Percentiles rank a stretch among this genome's conserved stretches.
phyloP scores from a whole-genome alignment of 306 rosid genomes.

The Castanea mollissima region DNA sequence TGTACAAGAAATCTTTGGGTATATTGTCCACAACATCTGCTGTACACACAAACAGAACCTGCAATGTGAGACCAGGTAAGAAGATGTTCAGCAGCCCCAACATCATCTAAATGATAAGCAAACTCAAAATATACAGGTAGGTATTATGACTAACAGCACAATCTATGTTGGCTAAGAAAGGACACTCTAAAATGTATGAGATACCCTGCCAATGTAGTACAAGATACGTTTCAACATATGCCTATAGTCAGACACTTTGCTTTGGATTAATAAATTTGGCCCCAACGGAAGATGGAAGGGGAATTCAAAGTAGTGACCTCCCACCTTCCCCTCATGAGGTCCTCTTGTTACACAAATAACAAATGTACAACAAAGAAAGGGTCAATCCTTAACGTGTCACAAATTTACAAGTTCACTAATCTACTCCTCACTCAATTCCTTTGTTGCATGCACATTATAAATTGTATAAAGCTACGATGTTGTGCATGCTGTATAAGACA shows the following conservation, averaged over 20 bases:
- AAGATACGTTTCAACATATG: not conserved
- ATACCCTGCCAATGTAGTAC: not conserved
- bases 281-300: too few relatives aligned
- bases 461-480: not conserved
- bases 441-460: not conserved
- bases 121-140: not conserved
- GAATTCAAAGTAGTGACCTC: too few relatives aligned
- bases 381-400: not conserved
- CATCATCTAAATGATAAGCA: not conserved
- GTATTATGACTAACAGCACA: too few relatives aligned
- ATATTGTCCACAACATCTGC: constrained; percentile 91
- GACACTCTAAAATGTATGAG: not conserved
- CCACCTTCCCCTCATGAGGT: too few relatives aligned
- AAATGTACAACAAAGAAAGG: not conserved
- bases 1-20: constrained; percentile 91
- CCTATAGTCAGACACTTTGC: not conserved
- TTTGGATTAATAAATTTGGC: too few relatives aligned
- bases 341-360: not conserved
- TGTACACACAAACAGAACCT: constrained; percentile 99
- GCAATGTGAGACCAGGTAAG: constrained; percentile 27
- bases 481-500: not conserved
- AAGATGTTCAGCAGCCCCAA: constrained; percentile 6
- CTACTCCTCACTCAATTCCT: not conserved
- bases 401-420: not conserved
- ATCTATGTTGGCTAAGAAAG: too few relatives aligned